Evolutionary conservation across 441 rosid genomes (phyloP), one percentile per base, ranked within the genome.

Genomic region (Croton laevigatus): DNA sequence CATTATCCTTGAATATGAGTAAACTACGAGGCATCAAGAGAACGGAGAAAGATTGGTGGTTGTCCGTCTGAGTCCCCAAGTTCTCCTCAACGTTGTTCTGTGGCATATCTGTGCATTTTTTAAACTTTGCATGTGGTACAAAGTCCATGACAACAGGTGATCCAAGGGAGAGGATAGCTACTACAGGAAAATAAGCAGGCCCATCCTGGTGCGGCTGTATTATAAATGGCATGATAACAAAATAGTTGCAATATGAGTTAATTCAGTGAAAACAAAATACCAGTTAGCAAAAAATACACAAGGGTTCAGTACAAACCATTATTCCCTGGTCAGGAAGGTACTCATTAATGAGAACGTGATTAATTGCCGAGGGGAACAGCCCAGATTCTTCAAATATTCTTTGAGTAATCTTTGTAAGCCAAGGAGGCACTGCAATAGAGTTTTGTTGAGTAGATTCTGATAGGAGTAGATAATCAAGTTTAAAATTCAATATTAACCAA

Each of bases 161-260:
- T 66, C 88, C 91, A 58, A 94, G 93, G 71, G 98, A 94, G 22
- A 94, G 66, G 51, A 94, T 88, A 70, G 95, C 92, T 70, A 88
- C 98, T 8, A 94, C 98, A 13, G 93, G 97, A 65, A 84, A 82
- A 79, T 94, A 94, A 65, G 98, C 91, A 0, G 98, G 96, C 17
- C 98, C 98, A 68, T 93, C 98, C 77, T 93, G 97, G 82, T 91
- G 97, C 3, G 90, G 93, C 97, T 93, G 90, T 40, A 45, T n/a
- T 67, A 65, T 48, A 76, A 51, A 73, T 59, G 75, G 32, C 69
- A 57, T 42, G 5, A 61, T 40, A 45, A 73, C 53, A 76, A 27
- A 59, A 17, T 60, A 45, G 20, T 22, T 36, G 20, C 49, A 20
- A n/a, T 44, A 27, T 11, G n/a, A 22, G 7, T 8, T 14, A 12